Evolutionary conservation across 202 grass and related monocot species (phyloP).

Genomic region (Panicum virgatum): DNA sequence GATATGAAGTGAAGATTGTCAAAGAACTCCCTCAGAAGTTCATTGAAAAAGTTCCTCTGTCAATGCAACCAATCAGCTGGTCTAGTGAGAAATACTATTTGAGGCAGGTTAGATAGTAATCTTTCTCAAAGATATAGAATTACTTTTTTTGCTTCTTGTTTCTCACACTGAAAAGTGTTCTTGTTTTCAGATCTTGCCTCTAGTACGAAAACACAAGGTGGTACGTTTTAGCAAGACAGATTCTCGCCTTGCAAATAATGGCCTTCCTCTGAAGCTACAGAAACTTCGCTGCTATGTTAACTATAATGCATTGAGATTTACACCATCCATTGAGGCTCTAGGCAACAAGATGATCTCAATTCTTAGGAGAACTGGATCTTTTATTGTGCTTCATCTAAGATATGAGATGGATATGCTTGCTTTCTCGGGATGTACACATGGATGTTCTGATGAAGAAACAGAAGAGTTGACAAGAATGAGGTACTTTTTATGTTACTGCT

Average conservation of each 20-base stretch:
- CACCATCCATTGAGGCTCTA: conserved; percentile 77
- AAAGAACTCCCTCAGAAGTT: conserved; percentile 76
- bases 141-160: conserved; percentile 20
- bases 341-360: conserved; percentile 77
- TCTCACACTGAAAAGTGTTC: conserved; percentile 16
- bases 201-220: conserved; percentile 88
- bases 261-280: conserved; percentile 81
- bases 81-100: conserved; percentile 96
- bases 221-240: conserved; percentile 87
- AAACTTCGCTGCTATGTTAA: conserved; percentile 87
- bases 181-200: conserved; percentile 80
- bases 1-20: conserved; percentile 91
- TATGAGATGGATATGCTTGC: conserved; percentile 99
- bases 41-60: conserved; percentile 52
- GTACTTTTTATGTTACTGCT: conserved; percentile 37
- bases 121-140: conserved; percentile 22
- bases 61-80: conserved; percentile 94
- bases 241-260: conserved; percentile 89
- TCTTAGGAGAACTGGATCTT: conserved; percentile 65
- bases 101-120: conserved; percentile 63
- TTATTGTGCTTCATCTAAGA: conserved; percentile 92
- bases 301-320: conserved; percentile 81
- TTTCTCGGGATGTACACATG: conserved; percentile 93
- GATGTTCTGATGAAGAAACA: conserved; percentile 76
- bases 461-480: conserved; percentile 89